These are phyloP conservation scores for Suillus luteus DNA, from an alignment of 768 basidiomycete species.

Conservation along the genomic window DNA sequence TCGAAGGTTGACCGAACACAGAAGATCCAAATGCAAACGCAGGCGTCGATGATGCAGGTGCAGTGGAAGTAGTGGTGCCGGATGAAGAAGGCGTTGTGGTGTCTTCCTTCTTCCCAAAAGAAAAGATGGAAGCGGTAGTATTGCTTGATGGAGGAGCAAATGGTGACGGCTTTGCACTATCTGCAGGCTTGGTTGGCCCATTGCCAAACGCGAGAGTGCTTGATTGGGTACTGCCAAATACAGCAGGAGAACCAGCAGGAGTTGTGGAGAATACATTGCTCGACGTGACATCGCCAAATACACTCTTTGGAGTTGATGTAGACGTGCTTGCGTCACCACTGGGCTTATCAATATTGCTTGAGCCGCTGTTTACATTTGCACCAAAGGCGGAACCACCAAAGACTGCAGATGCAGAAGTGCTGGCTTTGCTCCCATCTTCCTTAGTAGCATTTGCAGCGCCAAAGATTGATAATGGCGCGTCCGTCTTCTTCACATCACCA, in stretches of 20 bases:
- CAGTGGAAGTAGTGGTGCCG: constrained; percentile 6
- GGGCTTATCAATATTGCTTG: constrained; percentile 21
- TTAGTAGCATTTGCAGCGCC: constrained; percentile 23
- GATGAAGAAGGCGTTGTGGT: not conserved
- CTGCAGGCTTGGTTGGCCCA: constrained; percentile 19
- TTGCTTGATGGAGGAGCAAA: constrained; percentile 17
- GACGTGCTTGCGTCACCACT: constrained; percentile 22
- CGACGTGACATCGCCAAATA: constrained; percentile 17
- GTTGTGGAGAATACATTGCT: constrained; percentile 20
- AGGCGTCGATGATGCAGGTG: constrained; percentile 9
- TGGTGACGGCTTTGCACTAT: constrained; percentile 19
- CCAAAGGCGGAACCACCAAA: constrained; percentile 27
- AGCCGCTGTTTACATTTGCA: constrained; percentile 19
- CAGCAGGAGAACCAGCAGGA: constrained; percentile 21
- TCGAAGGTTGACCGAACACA: not conserved
- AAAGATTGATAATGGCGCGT: constrained; percentile 38
- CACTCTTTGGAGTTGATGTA: constrained; percentile 24
- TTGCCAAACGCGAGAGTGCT: constrained; percentile 25
- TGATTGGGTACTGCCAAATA: constrained; percentile 14
- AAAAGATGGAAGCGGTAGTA: constrained; percentile 14
- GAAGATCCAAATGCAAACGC: constrained; percentile 10
- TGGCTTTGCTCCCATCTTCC: constrained; percentile 14
- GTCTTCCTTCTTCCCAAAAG: constrained; percentile 8
- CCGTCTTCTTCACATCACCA: constrained; percentile 29
- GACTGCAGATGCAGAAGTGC: constrained; percentile 16